Conservation (phyloP, 768 basidiomycete species). For the Baorangia bicolor region DNA sequence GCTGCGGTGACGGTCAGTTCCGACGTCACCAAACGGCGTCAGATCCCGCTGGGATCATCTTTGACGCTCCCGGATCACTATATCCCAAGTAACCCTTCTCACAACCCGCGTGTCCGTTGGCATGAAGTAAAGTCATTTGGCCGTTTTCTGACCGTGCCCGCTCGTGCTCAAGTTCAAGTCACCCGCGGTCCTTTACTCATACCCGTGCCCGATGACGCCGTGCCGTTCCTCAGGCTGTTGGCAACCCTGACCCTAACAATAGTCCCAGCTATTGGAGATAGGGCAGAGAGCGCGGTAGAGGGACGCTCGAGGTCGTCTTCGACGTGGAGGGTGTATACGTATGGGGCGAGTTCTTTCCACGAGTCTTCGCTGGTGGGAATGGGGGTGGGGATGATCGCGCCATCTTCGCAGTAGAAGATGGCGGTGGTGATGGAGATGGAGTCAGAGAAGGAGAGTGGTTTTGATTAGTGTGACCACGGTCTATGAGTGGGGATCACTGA, state of each 20-base stretch:
- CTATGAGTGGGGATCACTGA: conserved; percentile 5
- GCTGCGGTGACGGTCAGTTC: neutral
- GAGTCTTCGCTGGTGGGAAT: conserved; percentile 32
- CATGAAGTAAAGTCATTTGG: too few relatives aligned
- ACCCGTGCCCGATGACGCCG: neutral
- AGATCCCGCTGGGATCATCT: too few relatives aligned
- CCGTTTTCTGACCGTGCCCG: too few relatives aligned
- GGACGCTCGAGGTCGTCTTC: conserved; percentile 28
- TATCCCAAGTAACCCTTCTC: too few relatives aligned
- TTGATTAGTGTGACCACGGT: conserved; percentile 28
- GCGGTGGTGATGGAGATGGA: conserved; percentile 21
- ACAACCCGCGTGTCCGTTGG: too few relatives aligned
- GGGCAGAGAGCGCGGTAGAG: conserved; percentile 6
- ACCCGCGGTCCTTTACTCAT: neutral
- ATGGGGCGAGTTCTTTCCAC: conserved; percentile 33
- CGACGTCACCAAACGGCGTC: too few relatives aligned
- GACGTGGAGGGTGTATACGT: conserved; percentile 31
- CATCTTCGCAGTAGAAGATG: conserved; percentile 31
- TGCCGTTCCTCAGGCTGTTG: too few relatives aligned
- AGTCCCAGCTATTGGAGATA: conserved; percentile 5
- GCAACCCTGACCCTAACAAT: neutral
- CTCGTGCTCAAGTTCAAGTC: too few relatives aligned
- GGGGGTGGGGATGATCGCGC: conserved; percentile 23
- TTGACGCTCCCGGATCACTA: too few relatives aligned
- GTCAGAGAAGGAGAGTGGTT: conserved; percentile 21